These are phyloP conservation scores for Dendrocalamus latiflorus DNA, from an alignment of 202 grass and related monocot genomes.

Conservation along the genomic window DNA sequence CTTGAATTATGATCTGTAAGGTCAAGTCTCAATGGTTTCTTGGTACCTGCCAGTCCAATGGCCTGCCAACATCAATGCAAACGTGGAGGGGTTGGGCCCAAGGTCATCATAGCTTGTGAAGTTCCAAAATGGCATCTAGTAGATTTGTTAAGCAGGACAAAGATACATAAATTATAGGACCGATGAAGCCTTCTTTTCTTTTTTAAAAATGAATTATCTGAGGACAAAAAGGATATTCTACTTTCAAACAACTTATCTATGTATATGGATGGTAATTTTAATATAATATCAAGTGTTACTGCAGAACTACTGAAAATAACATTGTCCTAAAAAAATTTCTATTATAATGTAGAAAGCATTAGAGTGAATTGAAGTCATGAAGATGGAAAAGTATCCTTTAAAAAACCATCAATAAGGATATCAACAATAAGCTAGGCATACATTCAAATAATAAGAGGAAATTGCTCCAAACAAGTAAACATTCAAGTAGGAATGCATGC, in stretches of 20 bases:
- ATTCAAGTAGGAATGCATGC: constrained; percentile 36
- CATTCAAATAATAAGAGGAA: not conserved
- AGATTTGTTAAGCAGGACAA: constrained; percentile 3
- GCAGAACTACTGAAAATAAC: not conserved
- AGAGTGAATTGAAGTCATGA: not conserved
- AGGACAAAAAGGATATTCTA: not conserved
- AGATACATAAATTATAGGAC: constrained; percentile 7
- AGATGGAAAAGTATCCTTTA: not conserved
- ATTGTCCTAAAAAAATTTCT: not conserved
- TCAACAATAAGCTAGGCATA: not conserved
- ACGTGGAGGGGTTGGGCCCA: constrained; percentile 27
- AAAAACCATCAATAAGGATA: not conserved
- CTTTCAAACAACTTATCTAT: not conserved
- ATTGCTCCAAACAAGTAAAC: not conserved
- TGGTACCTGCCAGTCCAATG: constrained; percentile 93
- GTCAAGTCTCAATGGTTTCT: constrained; percentile 75
- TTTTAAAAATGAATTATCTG: not conserved
- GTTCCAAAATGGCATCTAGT: constrained; percentile 26
- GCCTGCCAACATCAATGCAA: constrained; percentile 78
- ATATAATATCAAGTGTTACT: not conserved
- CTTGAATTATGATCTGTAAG: constrained; percentile 60
- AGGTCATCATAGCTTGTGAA: constrained; percentile 23
- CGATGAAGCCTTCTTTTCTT: not conserved
- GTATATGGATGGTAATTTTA: not conserved
- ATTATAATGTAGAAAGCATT: not conserved